phyloP scores from a whole-genome alignment of 2,329 filamentous ascomycete species.

The Nannizziopsis arthrosporioides region DNA sequence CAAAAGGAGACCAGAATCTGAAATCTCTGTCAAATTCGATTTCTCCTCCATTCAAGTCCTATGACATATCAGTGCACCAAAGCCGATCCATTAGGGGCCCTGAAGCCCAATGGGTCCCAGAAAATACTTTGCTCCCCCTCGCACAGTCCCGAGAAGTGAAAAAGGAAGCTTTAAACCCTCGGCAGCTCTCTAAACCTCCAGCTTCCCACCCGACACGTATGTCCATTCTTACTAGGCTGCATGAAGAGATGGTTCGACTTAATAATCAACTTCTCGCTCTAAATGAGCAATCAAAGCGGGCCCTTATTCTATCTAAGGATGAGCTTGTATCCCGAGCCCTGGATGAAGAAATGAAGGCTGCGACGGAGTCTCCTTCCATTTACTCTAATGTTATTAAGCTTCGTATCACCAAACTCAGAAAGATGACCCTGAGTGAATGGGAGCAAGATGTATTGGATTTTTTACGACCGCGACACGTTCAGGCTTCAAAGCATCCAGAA shows the following conservation, averaged over 20 bases:
- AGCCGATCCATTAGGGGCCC: neutral
- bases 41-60: conserved; percentile 21
- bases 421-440: conserved; percentile 64
- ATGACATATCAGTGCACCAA: neutral
- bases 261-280: conserved; percentile 31
- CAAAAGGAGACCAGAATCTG: conserved; percentile 14
- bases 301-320: conserved; percentile 30
- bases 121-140: neutral
- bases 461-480: conserved; percentile 15
- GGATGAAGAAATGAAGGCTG: conserved; percentile 64
- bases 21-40: conserved; percentile 20
- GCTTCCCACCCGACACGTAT: conserved; percentile 32
- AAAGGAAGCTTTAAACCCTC: conserved; percentile 36
- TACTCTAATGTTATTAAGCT: conserved; percentile 80
- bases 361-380: conserved; percentile 54
- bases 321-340: conserved; percentile 37
- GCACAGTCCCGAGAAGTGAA: conserved; percentile 21
- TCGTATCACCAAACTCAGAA: conserved; percentile 61
- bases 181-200: conserved; percentile 35
- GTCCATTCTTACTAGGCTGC: conserved; percentile 35
- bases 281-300: conserved; percentile 22
- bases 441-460: conserved; percentile 46
- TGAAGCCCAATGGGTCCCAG: neutral
- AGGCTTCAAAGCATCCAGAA: conserved; percentile 12
- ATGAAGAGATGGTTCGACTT: conserved; percentile 32